Evolutionary conservation across 164 flowering plant genomes (phyloP), one percentile per base, ranked within the genome.

Genomic region (Dillenia turbinata): DNA sequence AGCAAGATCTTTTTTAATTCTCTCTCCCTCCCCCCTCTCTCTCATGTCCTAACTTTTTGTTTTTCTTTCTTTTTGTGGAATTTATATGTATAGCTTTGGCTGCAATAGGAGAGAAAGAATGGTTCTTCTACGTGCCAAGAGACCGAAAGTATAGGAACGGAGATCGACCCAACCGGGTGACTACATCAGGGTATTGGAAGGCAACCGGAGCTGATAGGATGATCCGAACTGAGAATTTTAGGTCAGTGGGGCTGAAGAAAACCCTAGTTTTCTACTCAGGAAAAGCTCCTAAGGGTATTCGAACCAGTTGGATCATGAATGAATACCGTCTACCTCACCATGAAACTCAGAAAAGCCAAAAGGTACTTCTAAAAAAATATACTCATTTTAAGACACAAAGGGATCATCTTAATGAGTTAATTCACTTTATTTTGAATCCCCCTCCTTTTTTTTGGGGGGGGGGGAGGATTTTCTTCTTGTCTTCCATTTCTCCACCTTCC

Each of bases 211-310:
- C 98, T 1, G 98, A 94, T 69, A 67, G 98, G 46, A 89, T 88
- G 95, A 91, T 94, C 56, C 70, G 88, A 50, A 77, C 72, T 10
- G 97, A 94, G 50, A 80, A 64, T 55, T 69, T 66, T n/a, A 49
- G 83, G 16, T 74, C 97, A 1, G 91, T 94, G 59, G 98, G 98
- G 45, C 73, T 94, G 9, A 94, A 94, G 84, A 94, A 94, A 75
- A 94, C 98, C 67, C 88, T 94, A 17, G 98, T 94, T 64, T 94
- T 94, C 77, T 94, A 94, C 83, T 86, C 93, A 12, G 98, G 98
- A n/a, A 94, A 94, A 56, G 98, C 97, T 49, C 98, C 98, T 0
- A 94, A 88, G 69, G 98, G 98, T 24, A 85, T 89, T 53, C 77
- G 98, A 43, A 86, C 83, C 33, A 91, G 93, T 64, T 94, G 98